A percentile compares a stretch with the other conserved stretches of the same genome.
Evolutionary conservation across 2,329 filamentous ascomycete genomes (phyloP).

Genomic region (Penicillium sp.): DNA sequence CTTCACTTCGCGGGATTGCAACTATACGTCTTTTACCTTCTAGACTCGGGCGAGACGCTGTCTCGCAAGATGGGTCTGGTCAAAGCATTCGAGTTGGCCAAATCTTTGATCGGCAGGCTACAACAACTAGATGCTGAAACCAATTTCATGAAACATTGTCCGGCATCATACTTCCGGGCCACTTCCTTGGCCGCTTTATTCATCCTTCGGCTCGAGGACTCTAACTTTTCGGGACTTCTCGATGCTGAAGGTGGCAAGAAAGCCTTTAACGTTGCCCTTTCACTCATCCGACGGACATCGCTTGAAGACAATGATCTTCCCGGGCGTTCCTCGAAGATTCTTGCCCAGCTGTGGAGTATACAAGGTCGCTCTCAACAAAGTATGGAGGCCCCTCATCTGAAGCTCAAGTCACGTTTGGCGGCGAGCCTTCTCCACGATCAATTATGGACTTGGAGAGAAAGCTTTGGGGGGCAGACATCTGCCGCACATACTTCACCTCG

Average conservation of each 20-base stretch:
- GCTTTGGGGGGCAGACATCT: constrained; percentile 13
- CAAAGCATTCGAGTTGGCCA: constrained; percentile 1
- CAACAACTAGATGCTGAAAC: not conserved
- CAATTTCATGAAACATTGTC: constrained; percentile 1
- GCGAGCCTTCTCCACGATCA: constrained; percentile 20
- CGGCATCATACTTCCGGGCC: not conserved
- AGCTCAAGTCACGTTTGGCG: constrained; percentile 11
- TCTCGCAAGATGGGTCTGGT: not conserved
- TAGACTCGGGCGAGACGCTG: not conserved
- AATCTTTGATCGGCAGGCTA: not conserved
- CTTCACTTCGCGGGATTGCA: not conserved
- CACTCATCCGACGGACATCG: constrained; percentile 11
- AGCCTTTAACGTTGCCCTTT: constrained; percentile 14
- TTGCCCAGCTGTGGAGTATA: constrained; percentile 19
- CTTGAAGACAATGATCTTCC: constrained; percentile 21
- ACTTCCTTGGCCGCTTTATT: constrained; percentile 2
- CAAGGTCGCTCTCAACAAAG: constrained; percentile 7
- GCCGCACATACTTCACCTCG: not conserved
- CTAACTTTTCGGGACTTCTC: not conserved
- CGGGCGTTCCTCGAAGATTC: constrained; percentile 17
- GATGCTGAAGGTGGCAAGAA: constrained; percentile 16
- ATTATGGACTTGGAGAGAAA: constrained; percentile 20
- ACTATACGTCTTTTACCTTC: constrained; percentile 6
- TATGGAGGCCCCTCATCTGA: constrained; percentile 12
- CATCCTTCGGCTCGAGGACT: constrained; percentile 2